Percentiles rank a stretch among this genome's conserved stretches.
phyloP scores from a whole-genome alignment of 176 grass and related monocot genomes.

The Lolium rigidum region DNA sequence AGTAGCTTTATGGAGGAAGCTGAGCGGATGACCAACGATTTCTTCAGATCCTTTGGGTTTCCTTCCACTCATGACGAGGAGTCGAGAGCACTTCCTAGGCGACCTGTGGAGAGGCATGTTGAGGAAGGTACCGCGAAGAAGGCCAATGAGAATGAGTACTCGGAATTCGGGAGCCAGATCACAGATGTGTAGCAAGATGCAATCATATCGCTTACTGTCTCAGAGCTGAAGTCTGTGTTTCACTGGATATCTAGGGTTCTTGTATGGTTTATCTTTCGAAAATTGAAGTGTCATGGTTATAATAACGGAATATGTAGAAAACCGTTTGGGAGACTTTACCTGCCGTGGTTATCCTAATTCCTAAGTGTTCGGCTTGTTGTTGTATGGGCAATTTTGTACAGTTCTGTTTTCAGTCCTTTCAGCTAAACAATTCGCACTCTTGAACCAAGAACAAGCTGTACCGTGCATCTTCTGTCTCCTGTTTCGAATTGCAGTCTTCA shows the following conservation, averaged over 20 bases:
- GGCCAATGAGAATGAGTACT: slow-evolving; percentile 45
- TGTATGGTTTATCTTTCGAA: slow-evolving; percentile 8
- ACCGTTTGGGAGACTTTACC: neutral
- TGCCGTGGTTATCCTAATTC: neutral
- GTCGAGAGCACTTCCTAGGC: slow-evolving; percentile 28
- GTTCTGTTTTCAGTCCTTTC: slow-evolving; percentile 14
- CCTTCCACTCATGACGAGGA: slow-evolving; percentile 26
- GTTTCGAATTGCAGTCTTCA: neutral
- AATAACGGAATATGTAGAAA: neutral
- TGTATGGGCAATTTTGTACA: slow-evolving; percentile 25
- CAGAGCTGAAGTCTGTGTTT: slow-evolving; percentile 18
- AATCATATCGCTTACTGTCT: neutral
- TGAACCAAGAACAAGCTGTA: neutral
- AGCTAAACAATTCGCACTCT: neutral
- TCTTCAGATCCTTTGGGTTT: slow-evolving; percentile 61
- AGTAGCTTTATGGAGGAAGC: slow-evolving; percentile 62
- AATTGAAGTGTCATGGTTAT: neutral
- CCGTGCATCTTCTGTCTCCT: neutral
- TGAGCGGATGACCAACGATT: slow-evolving; percentile 59
- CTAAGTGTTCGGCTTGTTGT: neutral
- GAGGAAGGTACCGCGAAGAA: slow-evolving; percentile 35
- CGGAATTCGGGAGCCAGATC: slow-evolving; percentile 66
- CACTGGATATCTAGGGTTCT: neutral
- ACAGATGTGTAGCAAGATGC: slow-evolving; percentile 63
- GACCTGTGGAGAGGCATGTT: slow-evolving; percentile 39